Evolutionary conservation across 2,329 filamentous ascomycete genomes (phyloP).

Genomic region (Rutstroemia sp.): DNA sequence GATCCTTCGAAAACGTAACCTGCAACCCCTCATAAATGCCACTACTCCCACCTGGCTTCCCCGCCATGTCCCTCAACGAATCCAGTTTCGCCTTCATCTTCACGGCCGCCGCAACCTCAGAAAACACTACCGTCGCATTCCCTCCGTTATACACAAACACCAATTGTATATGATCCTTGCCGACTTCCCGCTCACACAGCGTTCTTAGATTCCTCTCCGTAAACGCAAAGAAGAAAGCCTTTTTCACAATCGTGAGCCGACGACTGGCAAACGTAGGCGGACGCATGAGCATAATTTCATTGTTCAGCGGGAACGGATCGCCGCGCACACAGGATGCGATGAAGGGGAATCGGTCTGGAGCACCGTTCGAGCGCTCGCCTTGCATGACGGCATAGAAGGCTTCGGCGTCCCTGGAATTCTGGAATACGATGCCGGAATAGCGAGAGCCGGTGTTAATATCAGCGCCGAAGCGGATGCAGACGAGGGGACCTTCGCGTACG

Average conservation of each 20-base stretch:
- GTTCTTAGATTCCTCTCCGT: slow-evolving; percentile 17
- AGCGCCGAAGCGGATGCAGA: slow-evolving; percentile 22
- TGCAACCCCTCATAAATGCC: slow-evolving; percentile 7
- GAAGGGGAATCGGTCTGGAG: slow-evolving; percentile 22
- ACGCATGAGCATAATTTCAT: slow-evolving; percentile 21
- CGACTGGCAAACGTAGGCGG: slow-evolving; percentile 21
- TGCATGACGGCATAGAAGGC: slow-evolving; percentile 16
- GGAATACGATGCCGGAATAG: slow-evolving; percentile 26
- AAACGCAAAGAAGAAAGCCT: slow-evolving; percentile 26
- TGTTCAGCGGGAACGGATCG: slow-evolving; percentile 18
- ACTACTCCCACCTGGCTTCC: neutral
- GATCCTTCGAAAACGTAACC: slow-evolving; percentile 10
- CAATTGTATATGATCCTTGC: slow-evolving; percentile 21
- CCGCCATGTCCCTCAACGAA: slow-evolving; percentile 5
- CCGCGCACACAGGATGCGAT: slow-evolving; percentile 20
- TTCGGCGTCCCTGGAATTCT: slow-evolving; percentile 20
- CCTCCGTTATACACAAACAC: slow-evolving; percentile 26
- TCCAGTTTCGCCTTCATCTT: slow-evolving; percentile 25
- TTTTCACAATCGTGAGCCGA: slow-evolving; percentile 27
- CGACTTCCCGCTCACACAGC: slow-evolving; percentile 21
- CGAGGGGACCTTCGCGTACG: slow-evolving; percentile 24
- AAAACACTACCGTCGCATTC: slow-evolving; percentile 28
- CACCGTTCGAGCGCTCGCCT: slow-evolving; percentile 14
- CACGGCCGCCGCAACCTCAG: slow-evolving; percentile 22
- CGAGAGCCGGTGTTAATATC: slow-evolving; percentile 17